Evolutionary conservation across 1,284 basidiomycete species (phyloP), one percentile per base, ranked within the genome.

Genomic region (Amylostereum chailletii): DNA sequence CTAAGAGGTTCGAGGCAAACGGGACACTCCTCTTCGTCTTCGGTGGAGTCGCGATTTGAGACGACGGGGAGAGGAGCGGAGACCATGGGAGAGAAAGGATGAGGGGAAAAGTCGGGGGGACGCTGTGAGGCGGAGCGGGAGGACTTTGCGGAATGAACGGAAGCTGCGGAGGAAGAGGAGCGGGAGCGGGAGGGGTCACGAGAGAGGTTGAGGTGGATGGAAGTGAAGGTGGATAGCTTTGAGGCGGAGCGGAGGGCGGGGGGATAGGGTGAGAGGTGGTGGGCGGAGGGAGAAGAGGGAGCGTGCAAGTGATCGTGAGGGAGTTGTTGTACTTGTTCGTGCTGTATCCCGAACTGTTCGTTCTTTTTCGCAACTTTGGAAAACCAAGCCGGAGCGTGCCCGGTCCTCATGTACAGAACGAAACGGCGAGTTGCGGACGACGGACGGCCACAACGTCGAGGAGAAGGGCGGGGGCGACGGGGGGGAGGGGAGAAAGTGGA

Each of bases 1-100:
- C 83, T 87, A 58, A 94, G 81, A 1, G 88, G 86, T 62, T 94
- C 92, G 58, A 94, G 80, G 66, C 91, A 94, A 60, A 94, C 90
- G 31, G 92, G 92, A 60, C 92, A 94, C 59, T 87, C 85, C 41
- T 85, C 85, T 59, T 92, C 90, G 43, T 88, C 83, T 40, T 88
- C 86, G 11, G 71, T 64, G 33, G 72, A 54, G 54, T 81, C 77
- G 57, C 77, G 76, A 55, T 65, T 79, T 19, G 83, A 81, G 48
- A 86, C 80, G 55, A 86, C 80, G 27, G 86, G 82, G 19, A 83
- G 65, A 1, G 82, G 81, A 0, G 79, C 73, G 47, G 77, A 72
- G 50, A 72, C 74, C 75, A 81, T 79, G 47, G 70, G 49, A 26
- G 70, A 65, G 69, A 75, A 81, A 2, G 76, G 76, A 55, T 79